Base-by-base conservation (phyloP, 73 alveolate species). In the Blepharisma japonicum region DNA sequence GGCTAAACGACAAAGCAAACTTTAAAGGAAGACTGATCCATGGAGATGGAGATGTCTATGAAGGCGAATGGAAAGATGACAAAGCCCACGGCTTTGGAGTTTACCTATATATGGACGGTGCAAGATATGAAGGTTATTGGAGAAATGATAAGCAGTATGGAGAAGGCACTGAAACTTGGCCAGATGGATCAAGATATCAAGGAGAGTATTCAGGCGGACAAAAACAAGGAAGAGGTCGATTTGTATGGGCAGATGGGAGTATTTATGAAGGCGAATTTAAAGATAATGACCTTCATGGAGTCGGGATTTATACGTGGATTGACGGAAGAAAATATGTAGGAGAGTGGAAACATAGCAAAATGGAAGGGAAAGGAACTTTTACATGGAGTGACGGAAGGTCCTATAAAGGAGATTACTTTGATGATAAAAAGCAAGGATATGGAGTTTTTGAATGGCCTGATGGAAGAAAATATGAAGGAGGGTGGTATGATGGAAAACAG, bases 321-420 rank as follows among this genome's bases (percentile, higher is more conserved):
- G 96, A 91, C 74, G 97, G 95, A 32, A 86, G 92, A 83, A 74
- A 55, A 45, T 91, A 91, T 80, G 87, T 85, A 68, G 97, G 97
- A 32, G 78, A 88, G 9, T 91, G 87, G 94, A 77, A 86, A 61
- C 81, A 91, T 42, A 87, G 86, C 76, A 77, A 79, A 49, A 91
- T 82, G 90, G 85, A 83, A 74, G 97, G 97, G 20, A 56, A 90
- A 66, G 97, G 97, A 51, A 85, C 78, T 68, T 86, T 89, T 48
- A 68, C 84, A 42, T 90, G 97, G 96, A 82, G 78, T 53, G 91
- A 86, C 48, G 89, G 93, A 23, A 82, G 86, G 68, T 68, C 68
- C 54, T 91, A 90, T 67, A 48, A 83, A 6, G 93, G 93, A 46
- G 93, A 86, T 20, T 86, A 77, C 68, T 45, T 27, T 32, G 85